Percentiles rank a stretch among this genome's conserved stretches.
phyloP scores from a whole-genome alignment of 2,329 filamentous ascomycete species.

The Botrytis fragariae region DNA sequence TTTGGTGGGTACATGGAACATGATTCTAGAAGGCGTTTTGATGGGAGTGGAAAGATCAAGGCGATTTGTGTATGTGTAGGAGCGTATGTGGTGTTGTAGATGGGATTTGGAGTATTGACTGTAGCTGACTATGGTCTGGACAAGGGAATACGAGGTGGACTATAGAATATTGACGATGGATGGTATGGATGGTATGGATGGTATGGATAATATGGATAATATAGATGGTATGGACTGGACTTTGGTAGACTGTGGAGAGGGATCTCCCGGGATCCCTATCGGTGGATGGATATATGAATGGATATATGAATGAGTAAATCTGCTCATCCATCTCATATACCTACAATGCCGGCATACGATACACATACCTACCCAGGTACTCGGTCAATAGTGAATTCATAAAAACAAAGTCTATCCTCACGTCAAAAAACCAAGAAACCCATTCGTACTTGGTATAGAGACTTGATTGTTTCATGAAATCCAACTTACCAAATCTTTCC shows the following conservation, averaged over 20 bases:
- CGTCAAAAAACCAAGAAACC: not conserved
- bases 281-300: not conserved
- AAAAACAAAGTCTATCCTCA: not conserved
- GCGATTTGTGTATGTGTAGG: not conserved
- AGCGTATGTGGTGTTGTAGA: not conserved
- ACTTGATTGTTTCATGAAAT: no score
- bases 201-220: no score
- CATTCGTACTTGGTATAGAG: no score
- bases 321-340: no score
- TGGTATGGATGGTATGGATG: no score
- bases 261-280: not conserved
- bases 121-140: not conserved
- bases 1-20: not conserved
- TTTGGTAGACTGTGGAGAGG: slow-evolving; percentile 2
- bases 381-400: not conserved
- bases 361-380: not conserved
- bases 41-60: not conserved
- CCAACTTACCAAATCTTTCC: no score
- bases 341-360: not conserved
- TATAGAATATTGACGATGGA: not conserved
- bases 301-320: not conserved
- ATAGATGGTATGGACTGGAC: not conserved
- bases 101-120: not conserved
- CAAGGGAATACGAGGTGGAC: no score
- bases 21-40: not conserved